Percentiles rank a stretch among this genome's conserved stretches.
These are phyloP conservation scores for Rhynchospora tenuis DNA, from an alignment of 176 grass and related monocot species.

Conservation along the genomic window DNA sequence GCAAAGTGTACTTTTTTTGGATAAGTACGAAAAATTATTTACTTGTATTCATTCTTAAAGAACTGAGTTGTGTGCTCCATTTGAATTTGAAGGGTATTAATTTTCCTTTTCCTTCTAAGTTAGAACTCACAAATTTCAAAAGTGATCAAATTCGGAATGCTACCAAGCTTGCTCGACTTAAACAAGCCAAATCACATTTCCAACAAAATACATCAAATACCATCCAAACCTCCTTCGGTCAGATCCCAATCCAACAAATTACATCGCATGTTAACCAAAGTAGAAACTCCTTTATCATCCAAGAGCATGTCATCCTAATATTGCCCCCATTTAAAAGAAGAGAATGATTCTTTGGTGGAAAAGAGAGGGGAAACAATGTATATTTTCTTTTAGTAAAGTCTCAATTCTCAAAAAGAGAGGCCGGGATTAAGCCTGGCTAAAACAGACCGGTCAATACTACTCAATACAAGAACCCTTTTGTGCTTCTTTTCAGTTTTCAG, in stretches of 20 bases:
- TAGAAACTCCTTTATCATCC: background rate
- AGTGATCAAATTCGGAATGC: background rate
- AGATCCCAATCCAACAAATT: background rate
- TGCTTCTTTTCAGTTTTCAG: background rate
- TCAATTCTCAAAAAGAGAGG: background rate
- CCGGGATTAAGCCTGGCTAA: background rate
- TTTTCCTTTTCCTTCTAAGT: too few relatives aligned
- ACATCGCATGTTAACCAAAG: background rate
- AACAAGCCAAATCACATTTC: background rate
- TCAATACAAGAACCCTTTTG: background rate
- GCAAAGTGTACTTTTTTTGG: too few relatives aligned
- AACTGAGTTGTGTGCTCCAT: too few relatives aligned
- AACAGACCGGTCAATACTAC: slow-evolving; percentile 1
- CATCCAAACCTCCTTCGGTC: background rate
- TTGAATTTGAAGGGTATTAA: too few relatives aligned
- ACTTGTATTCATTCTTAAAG: too few relatives aligned
- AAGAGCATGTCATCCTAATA: background rate
- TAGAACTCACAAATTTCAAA: background rate
- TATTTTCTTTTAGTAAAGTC: background rate
- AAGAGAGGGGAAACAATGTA: background rate
- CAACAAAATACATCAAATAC: background rate
- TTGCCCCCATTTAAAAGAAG: slow-evolving; percentile 14
- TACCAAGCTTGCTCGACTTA: background rate
- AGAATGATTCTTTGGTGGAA: background rate
- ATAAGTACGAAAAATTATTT: too few relatives aligned